phyloP scores from a whole-genome alignment of 2,329 filamentous ascomycete species.

The Aspergillus sojae region DNA sequence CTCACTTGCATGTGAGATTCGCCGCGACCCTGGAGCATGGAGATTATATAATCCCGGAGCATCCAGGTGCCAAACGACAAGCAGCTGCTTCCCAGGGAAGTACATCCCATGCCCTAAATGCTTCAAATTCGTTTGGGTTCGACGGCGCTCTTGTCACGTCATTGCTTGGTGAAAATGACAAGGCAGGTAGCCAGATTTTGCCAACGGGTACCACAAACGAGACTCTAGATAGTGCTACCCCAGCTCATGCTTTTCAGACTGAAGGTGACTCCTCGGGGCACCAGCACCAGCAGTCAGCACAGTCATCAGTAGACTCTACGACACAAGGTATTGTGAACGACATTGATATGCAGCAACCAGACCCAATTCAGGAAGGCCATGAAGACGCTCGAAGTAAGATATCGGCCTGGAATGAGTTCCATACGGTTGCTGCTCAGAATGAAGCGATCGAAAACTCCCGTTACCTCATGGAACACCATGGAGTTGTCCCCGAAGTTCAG shows the following conservation, averaged over 20 bases:
- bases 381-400: slow-evolving; percentile 21
- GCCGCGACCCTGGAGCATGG: slow-evolving; percentile 62
- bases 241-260: not conserved
- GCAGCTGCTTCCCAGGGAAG: not conserved
- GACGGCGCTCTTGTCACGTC: slow-evolving; percentile 22
- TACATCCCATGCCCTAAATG: not conserved
- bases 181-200: not conserved
- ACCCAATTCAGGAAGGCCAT: not conserved
- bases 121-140: slow-evolving; percentile 20
- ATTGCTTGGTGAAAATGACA: slow-evolving; percentile 14
- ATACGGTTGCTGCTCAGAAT: slow-evolving; percentile 31
- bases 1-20: slow-evolving; percentile 90
- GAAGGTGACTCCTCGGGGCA: not conserved
- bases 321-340: not conserved
- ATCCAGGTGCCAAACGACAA: slow-evolving; percentile 5
- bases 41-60: slow-evolving; percentile 24
- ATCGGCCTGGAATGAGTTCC: slow-evolving; percentile 45
- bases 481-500: slow-evolving; percentile 21
- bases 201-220: not conserved
- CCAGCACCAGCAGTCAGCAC: not conserved
- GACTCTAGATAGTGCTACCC: too few relatives aligned
- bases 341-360: not conserved
- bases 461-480: slow-evolving; percentile 28
- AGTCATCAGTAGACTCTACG: not conserved
- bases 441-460: slow-evolving; percentile 38